phyloP scores from a whole-genome alignment of 768 basidiomycete genomes.

The Agaricus sinodeliciosus region DNA sequence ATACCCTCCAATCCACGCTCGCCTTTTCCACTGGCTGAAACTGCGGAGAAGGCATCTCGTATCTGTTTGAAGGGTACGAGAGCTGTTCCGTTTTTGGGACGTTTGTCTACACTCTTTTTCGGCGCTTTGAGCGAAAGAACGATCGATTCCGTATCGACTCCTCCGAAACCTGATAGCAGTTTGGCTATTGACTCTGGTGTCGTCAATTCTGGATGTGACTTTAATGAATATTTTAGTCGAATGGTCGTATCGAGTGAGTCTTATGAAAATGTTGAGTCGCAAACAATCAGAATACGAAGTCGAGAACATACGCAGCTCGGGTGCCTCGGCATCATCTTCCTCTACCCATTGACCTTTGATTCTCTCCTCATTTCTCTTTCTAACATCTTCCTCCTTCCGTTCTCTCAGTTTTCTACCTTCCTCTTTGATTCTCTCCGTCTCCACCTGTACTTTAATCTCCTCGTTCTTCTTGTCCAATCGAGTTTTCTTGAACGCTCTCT shows the following conservation, averaged over 20 bases:
- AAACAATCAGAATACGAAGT: not conserved
- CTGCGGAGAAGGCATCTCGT: slow-evolving; percentile 68
- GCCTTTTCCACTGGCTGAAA: slow-evolving; percentile 49
- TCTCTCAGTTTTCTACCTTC: slow-evolving; percentile 64
- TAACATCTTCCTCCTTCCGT: slow-evolving; percentile 52
- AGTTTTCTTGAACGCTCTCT: slow-evolving; percentile 70
- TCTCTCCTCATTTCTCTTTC: slow-evolving; percentile 35
- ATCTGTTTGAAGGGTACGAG: slow-evolving; percentile 74
- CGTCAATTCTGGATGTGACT: slow-evolving; percentile 50
- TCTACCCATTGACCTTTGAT: slow-evolving; percentile 20
- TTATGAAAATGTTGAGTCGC: slow-evolving; percentile 17
- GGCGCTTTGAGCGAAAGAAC: slow-evolving; percentile 61
- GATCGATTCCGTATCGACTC: slow-evolving; percentile 55
- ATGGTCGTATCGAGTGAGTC: slow-evolving; percentile 71
- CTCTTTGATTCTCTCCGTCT: slow-evolving; percentile 70
- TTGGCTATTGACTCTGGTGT: slow-evolving; percentile 39
- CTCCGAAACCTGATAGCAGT: slow-evolving; percentile 56
- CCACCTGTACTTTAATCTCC: slow-evolving; percentile 44
- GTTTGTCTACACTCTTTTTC: slow-evolving; percentile 40
- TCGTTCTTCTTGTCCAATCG: slow-evolving; percentile 56
- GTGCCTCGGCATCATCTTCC: slow-evolving; percentile 44
- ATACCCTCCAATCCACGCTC: slow-evolving; percentile 52
- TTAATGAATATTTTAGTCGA: slow-evolving; percentile 60
- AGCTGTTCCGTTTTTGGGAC: slow-evolving; percentile 63
- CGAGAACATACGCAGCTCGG: slow-evolving; percentile 41